These are phyloP conservation scores for Lophiostoma macrostomum DNA, from an alignment of 495 filamentous ascomycete genomes.

Conservation along the genomic window DNA sequence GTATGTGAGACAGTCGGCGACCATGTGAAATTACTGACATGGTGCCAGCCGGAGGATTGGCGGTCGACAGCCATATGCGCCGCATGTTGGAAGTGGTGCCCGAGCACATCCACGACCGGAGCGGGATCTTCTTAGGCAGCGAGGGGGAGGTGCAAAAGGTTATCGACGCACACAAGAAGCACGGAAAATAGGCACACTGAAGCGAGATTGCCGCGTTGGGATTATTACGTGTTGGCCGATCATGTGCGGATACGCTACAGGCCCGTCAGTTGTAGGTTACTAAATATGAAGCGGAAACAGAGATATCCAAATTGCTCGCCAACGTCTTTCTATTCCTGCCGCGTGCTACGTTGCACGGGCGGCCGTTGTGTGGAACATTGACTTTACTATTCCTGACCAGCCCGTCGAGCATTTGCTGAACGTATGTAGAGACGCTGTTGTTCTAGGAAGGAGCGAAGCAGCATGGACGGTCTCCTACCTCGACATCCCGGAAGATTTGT, in stretches of 20 bases:
- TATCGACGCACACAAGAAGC: constrained; percentile 63
- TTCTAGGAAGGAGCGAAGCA: no score
- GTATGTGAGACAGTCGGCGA: constrained; percentile 50
- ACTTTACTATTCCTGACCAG: no score
- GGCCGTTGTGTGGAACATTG: no score
- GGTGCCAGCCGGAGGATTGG: constrained; percentile 76
- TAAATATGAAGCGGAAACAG: constrained; percentile 18
- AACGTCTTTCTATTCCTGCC: constrained; percentile 5
- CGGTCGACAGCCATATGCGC: constrained; percentile 81
- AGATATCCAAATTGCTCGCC: constrained; percentile 18
- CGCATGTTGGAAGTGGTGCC: constrained; percentile 88
- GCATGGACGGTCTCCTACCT: no score
- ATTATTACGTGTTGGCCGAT: no score
- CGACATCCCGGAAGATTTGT: no score
- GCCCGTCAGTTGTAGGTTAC: constrained; percentile 17
- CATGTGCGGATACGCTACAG: constrained; percentile 9
- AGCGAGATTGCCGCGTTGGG: no score
- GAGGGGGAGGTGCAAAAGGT: constrained; percentile 95
- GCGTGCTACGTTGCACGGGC: constrained; percentile 1
- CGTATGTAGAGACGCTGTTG: no score
- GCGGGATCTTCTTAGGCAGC: constrained; percentile 93
- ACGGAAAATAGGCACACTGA: constrained; percentile 35
- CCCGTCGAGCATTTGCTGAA: no score
- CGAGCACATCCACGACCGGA: constrained; percentile 91
- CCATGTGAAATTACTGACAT: constrained; percentile 10